Evolutionary conservation across 2,329 filamentous ascomycete genomes (phyloP).

Genomic region (Phyllosticta ampelicida): DNA sequence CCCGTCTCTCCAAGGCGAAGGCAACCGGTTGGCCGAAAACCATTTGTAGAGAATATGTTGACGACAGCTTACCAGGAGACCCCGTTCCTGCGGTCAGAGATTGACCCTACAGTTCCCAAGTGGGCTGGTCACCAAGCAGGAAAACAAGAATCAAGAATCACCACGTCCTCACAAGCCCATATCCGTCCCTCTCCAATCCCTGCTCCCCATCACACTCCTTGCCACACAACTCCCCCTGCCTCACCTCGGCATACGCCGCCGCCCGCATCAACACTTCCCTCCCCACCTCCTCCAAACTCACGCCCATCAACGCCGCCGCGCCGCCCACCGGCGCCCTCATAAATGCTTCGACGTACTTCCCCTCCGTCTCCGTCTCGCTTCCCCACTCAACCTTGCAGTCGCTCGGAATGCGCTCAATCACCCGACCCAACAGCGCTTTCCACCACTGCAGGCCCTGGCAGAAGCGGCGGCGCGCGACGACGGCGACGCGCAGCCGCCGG

Average conservation of each 20-base stretch:
- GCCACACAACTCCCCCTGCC: background rate
- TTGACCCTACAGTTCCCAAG: too few species aligned
- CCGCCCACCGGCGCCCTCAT: background rate
- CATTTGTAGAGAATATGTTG: too few species aligned
- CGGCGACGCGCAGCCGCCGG: background rate
- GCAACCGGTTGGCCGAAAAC: too few species aligned
- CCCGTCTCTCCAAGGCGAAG: too few species aligned
- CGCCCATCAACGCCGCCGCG: background rate
- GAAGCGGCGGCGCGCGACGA: background rate
- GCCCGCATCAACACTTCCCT: background rate
- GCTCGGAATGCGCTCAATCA: conserved; percentile 5
- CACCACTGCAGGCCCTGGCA: background rate
- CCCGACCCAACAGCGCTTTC: background rate
- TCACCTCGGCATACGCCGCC: background rate
- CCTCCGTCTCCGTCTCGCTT: background rate
- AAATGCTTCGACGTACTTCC: background rate
- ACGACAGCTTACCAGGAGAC: too few species aligned
- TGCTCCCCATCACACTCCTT: background rate
- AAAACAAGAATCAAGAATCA: too few species aligned
- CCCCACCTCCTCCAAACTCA: background rate
- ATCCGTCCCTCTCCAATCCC: too few species aligned
- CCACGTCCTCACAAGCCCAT: too few species aligned
- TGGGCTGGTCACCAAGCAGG: too few species aligned
- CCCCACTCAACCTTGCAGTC: background rate
- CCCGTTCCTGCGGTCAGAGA: too few species aligned